A percentile compares a stretch with the other conserved stretches of the same genome.
phyloP scores from a whole-genome alignment of 345 rosid genomes.

The Nasturtium officinale region DNA sequence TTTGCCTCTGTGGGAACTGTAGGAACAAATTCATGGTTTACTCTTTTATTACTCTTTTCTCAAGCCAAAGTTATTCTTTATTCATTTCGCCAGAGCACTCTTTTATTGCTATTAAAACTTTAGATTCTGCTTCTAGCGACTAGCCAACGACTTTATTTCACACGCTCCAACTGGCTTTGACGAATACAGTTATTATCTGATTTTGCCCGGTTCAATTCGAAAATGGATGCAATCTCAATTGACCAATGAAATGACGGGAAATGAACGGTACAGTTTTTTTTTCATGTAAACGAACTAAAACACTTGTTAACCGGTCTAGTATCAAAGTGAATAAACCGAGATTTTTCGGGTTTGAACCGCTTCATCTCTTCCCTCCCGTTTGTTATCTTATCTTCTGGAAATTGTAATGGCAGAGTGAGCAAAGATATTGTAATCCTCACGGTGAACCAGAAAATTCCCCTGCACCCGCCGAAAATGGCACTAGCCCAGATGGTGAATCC shows the following conservation, averaged over 20 bases:
- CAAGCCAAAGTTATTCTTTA: constrained; percentile 56
- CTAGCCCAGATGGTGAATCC: constrained; percentile 44
- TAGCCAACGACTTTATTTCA: background rate
- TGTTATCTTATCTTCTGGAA: constrained; percentile 39
- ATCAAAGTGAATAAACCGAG: constrained; percentile 1
- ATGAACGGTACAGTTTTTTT: background rate
- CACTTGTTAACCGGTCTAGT: too few relatives aligned
- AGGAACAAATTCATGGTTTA: constrained; percentile 37
- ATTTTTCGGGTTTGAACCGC: background rate
- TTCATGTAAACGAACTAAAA: background rate
- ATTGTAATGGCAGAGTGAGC: too few relatives aligned
- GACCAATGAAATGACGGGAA: background rate
- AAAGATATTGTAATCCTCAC: constrained; percentile 6
- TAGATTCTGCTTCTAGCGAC: constrained; percentile 35
- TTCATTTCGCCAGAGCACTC: constrained; percentile 23
- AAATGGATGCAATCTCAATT: background rate
- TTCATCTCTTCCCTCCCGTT: constrained; percentile 33
- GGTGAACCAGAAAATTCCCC: background rate
- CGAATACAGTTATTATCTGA: constrained; percentile 1
- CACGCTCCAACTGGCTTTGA: background rate
- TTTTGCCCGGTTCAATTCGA: background rate
- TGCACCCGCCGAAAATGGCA: constrained; percentile 44
- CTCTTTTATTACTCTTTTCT: constrained; percentile 42
- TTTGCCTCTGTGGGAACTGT: constrained; percentile 45
- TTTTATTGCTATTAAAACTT: constrained; percentile 12